phyloP scores from a whole-genome alignment of 2,329 filamentous ascomycete species.

The Orbilia oligospora region DNA sequence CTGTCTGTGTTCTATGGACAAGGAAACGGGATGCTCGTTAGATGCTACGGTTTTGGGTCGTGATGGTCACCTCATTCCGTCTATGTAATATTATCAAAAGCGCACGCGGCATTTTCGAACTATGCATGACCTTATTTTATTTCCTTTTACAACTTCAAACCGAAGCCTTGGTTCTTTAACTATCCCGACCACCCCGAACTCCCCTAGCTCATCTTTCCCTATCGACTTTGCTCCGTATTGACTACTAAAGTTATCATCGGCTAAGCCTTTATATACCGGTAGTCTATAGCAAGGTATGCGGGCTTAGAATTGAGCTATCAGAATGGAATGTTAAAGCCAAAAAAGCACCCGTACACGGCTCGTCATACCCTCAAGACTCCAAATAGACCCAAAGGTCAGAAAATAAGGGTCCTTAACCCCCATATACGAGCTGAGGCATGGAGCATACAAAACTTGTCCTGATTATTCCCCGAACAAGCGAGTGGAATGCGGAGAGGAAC shows the following conservation, averaged over 20 bases:
- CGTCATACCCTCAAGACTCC: constrained; percentile 2
- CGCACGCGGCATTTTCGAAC: constrained; percentile 27
- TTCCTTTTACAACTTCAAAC: constrained; percentile 13
- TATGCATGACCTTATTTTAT: constrained; percentile 19
- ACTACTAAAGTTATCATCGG: constrained; percentile 29
- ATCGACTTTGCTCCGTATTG: background rate
- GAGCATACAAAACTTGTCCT: constrained; percentile 34
- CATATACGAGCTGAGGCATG: constrained; percentile 45
- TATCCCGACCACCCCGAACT: constrained; percentile 3
- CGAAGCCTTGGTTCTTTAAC: background rate
- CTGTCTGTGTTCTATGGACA: constrained; percentile 12
- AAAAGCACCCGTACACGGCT: constrained; percentile 23
- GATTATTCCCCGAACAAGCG: constrained; percentile 59
- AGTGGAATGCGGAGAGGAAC: constrained; percentile 60
- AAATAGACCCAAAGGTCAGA: background rate
- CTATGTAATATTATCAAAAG: constrained; percentile 21
- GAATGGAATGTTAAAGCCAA: constrained; percentile 41
- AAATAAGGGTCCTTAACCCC: constrained; percentile 24
- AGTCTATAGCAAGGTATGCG: constrained; percentile 39
- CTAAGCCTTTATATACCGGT: constrained; percentile 17
- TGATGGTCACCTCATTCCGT: constrained; percentile 36
- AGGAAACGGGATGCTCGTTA: constrained; percentile 41
- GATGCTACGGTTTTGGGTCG: constrained; percentile 36
- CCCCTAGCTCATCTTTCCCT: background rate
- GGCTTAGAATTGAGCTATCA: constrained; percentile 53